phyloP scores from a whole-genome alignment of 306 rosid species.

The Alnus glutinosa region DNA sequence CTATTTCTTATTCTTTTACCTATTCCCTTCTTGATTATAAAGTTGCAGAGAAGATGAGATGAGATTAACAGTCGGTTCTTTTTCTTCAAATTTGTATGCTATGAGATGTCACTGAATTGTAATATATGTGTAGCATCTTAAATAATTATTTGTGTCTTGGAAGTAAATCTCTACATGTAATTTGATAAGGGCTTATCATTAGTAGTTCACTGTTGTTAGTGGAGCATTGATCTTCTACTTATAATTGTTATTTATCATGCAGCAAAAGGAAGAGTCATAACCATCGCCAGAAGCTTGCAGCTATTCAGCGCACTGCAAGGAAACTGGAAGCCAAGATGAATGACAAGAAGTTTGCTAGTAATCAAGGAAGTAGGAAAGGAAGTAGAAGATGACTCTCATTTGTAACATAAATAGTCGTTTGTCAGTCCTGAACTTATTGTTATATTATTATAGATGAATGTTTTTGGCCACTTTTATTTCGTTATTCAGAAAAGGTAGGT shows the following conservation, averaged over 20 bases:
- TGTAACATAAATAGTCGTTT: conserved; percentile 25
- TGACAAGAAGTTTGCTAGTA: conserved; percentile 38
- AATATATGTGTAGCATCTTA: background rate
- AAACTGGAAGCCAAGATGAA: conserved; percentile 60
- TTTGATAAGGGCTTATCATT: background rate
- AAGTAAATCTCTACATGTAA: background rate
- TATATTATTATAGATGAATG: conserved; percentile 16
- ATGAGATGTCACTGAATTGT: background rate
- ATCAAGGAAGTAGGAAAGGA: conserved; percentile 50
- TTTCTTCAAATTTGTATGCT: background rate
- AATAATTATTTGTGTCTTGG: background rate
- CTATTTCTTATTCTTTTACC: background rate
- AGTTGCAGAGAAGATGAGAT: background rate
- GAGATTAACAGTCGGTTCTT: background rate
- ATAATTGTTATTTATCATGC: conserved; percentile 7
- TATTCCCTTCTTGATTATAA: background rate
- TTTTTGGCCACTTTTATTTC: background rate
- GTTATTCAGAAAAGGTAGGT: background rate
- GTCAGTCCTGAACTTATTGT: conserved; percentile 1
- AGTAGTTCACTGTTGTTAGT: conserved; percentile 8
- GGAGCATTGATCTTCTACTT: background rate
- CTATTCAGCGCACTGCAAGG: conserved; percentile 61
- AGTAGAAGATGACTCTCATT: conserved; percentile 50
- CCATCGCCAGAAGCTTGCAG: conserved; percentile 69
- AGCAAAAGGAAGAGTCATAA: conserved; percentile 58